phyloP scores from a whole-genome alignment of 495 filamentous ascomycete species.

The Halenospora varia region DNA sequence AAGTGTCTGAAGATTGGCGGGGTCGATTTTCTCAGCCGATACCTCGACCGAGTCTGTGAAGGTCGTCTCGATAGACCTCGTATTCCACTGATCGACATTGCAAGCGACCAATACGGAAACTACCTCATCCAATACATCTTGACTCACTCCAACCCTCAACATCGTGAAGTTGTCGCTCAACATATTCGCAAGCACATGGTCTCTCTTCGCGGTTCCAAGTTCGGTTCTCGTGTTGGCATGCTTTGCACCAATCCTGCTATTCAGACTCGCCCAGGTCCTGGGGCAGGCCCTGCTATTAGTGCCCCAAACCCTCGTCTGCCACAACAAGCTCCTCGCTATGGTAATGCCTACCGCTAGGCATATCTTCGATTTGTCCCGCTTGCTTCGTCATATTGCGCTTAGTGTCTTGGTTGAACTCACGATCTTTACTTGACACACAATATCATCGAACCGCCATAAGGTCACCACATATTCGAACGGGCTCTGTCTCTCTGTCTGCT shows the following conservation, averaged over 20 bases:
- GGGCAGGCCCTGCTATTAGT: conserved; percentile 56
- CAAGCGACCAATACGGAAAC: conserved; percentile 97
- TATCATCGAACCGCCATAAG: conserved; percentile 18
- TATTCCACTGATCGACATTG: conserved; percentile 96
- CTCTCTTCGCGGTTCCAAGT: conserved; percentile 95
- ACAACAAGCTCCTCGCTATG: conserved; percentile 40
- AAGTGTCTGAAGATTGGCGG: conserved; percentile 98
- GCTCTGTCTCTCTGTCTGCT: conserved; percentile 23
- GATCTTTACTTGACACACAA: conserved; percentile 19
- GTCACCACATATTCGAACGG: conserved; percentile 23
- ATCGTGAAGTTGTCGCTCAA: conserved; percentile 86
- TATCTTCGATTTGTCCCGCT: conserved; percentile 17
- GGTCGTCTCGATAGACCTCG: conserved; percentile 86
- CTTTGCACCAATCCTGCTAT: conserved; percentile 93
- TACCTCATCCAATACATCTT: conserved; percentile 97
- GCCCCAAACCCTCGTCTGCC: conserved; percentile 47
- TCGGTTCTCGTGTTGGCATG: conserved; percentile 97
- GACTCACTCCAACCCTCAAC: conserved; percentile 77
- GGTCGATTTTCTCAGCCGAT: conserved; percentile 84
- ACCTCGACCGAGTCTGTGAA: conserved; percentile 90
- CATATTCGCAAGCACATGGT: conserved; percentile 99
- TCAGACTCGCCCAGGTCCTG: conserved; percentile 79
- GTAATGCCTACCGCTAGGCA: conserved; percentile 46
- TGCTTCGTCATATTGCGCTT: conserved; percentile 18
- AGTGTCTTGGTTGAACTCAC: conserved; percentile 21